These are phyloP conservation scores for Chimonanthus praecox DNA, from an alignment of 164 flowering plant genomes.

Conservation along the genomic window DNA sequence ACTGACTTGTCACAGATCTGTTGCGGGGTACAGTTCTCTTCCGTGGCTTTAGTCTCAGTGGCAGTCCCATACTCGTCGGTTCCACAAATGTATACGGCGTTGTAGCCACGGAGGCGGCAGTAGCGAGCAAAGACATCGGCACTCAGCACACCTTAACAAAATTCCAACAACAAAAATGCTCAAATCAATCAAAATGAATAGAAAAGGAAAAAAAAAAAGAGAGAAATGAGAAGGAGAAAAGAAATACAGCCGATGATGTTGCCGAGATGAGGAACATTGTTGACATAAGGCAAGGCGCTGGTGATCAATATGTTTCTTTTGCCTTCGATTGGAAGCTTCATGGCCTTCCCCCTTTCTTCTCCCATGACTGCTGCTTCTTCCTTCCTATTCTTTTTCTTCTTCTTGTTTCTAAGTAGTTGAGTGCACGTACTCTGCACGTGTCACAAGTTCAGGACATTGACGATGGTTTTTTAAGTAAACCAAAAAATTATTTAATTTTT, in stretches of 20 bases:
- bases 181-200: neutral
- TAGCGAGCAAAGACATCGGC: slow-evolving; percentile 88
- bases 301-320: slow-evolving; percentile 13
- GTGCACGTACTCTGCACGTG: no score
- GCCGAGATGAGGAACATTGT: slow-evolving; percentile 19
- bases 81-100: slow-evolving; percentile 68
- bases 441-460: no score
- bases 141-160: slow-evolving; percentile 61
- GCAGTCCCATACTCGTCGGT: slow-evolving; percentile 93
- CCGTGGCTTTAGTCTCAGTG: slow-evolving; percentile 83
- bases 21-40: slow-evolving; percentile 67
- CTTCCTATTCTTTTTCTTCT: neutral
- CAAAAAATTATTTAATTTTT: no score
- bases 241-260: slow-evolving; percentile 15
- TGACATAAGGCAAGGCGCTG: slow-evolving; percentile 19
- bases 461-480: no score
- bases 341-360: neutral
- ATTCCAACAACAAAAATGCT: neutral
- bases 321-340: slow-evolving; percentile 13
- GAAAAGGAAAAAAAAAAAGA: neutral
- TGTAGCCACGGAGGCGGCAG: slow-evolving; percentile 71
- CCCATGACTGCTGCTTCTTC: slow-evolving; percentile 4
- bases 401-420: neutral
- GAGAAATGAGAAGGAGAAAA: slow-evolving; percentile 4
- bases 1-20: slow-evolving; percentile 82